Evolutionary conservation across 345 rosid species (phyloP).

Genomic region (Boechera retrofracta): DNA sequence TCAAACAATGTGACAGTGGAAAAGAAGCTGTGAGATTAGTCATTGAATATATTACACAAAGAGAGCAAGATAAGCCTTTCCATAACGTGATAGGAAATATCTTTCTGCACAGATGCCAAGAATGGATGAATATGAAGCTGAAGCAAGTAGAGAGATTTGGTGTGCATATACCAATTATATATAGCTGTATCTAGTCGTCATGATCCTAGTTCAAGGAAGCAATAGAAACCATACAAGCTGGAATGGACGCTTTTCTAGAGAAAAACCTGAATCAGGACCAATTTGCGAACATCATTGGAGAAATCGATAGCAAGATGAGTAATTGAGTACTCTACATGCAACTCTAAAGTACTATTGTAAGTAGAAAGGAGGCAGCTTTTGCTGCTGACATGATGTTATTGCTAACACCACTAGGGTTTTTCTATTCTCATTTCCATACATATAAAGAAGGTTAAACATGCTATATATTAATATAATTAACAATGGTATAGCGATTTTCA

Average conservation of each 20-base stretch:
- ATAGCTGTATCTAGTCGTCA: slow-evolving; percentile 60
- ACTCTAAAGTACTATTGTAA: no score
- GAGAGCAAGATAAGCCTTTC: neutral
- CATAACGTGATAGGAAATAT: neutral
- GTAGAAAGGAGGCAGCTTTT: no score
- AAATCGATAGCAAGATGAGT: neutral
- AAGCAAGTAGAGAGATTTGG: slow-evolving; percentile 61
- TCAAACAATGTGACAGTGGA: slow-evolving; percentile 55
- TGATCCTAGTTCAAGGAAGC: slow-evolving; percentile 44
- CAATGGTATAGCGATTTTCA: no score
- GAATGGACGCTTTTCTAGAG: slow-evolving; percentile 38
- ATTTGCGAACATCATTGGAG: slow-evolving; percentile 37
- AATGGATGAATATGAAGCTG: slow-evolving; percentile 75
- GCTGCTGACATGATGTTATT: no score
- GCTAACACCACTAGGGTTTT: no score
- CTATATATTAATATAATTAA: no score
- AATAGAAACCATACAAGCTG: slow-evolving; percentile 14
- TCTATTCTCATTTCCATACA: no score
- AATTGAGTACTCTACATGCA: no score
- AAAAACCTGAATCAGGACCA: slow-evolving; percentile 46
- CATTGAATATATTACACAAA: slow-evolving; percentile 24
- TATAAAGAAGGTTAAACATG: no score
- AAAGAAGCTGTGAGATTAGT: slow-evolving; percentile 52
- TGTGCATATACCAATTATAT: slow-evolving; percentile 65
- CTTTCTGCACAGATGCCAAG: slow-evolving; percentile 58